Conservation (phyloP, 1,284 basidiomycete genomes). For the Rugosomyces carneus region DNA sequence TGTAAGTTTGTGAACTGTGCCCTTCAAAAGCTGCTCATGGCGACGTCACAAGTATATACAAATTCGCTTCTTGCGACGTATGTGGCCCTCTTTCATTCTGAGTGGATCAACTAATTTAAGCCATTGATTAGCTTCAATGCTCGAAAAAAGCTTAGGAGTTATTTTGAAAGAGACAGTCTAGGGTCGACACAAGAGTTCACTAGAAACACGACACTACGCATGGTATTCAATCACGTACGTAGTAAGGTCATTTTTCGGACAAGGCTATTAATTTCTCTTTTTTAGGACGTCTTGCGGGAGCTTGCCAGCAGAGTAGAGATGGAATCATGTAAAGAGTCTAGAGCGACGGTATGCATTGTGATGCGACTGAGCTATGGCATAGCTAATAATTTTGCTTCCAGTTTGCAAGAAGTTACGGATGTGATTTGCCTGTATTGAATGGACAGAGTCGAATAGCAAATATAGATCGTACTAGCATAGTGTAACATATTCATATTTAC, state of each 20-base stretch:
- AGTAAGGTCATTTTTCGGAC: not conserved
- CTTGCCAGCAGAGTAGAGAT: slow-evolving; percentile 13
- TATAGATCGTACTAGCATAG: not conserved
- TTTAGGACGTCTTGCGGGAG: slow-evolving; percentile 8
- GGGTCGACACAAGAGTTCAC: slow-evolving; percentile 2
- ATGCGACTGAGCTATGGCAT: not conserved
- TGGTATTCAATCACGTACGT: slow-evolving; percentile 4
- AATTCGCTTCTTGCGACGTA: slow-evolving; percentile 14
- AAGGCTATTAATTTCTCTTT: not conserved
- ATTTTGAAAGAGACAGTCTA: slow-evolving; percentile 4
- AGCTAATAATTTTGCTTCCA: not conserved
- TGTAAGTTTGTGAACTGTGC: slow-evolving; percentile 2
- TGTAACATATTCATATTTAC: not conserved
- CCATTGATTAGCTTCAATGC: slow-evolving; percentile 7
- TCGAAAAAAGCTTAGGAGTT: slow-evolving; percentile 10
- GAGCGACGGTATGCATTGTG: slow-evolving; percentile 4
- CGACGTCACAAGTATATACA: slow-evolving; percentile 7
- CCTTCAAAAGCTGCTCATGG: not conserved
- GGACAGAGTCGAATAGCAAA: not conserved
- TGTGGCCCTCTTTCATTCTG: not conserved
- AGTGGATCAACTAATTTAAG: not conserved
- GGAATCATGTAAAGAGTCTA: slow-evolving; percentile 9
- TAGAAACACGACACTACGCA: slow-evolving; percentile 6
- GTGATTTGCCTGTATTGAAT: slow-evolving; percentile 9
- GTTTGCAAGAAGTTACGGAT: slow-evolving; percentile 7